Evolutionary conservation across 768 basidiomycete species (phyloP), one percentile per base, ranked within the genome.

Genomic region (Tricholoma saponaceum): DNA sequence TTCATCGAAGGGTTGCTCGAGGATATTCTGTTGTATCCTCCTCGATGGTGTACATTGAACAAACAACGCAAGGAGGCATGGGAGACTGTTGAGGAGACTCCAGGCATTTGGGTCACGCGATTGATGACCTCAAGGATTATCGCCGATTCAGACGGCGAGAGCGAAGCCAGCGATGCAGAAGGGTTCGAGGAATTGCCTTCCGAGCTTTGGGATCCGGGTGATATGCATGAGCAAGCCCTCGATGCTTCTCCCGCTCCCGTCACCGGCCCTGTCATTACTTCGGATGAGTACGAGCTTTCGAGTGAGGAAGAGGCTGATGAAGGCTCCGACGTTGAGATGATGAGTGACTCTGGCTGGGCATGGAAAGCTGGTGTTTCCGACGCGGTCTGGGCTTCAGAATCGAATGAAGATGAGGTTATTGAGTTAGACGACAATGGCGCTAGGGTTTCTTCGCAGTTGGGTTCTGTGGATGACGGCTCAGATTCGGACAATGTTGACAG

Each of bases 1-100:
- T 76, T 77, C 54, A 64, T 73, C 2, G 70, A 71, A 43, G 69
- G 60, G 0, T 25, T 74, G 3, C 56, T 74, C 16, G 74, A 75
- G 51, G 75, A 76, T 35, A 70, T 64, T 0, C 41, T 71, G 0
- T 12, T 70, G 5, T 74, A 67, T 51, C 65, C 67, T 8, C 39
- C 52, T 10, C 50, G 13, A 26, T 51, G 16, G 51, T 16, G 14
- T 9, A 32, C 30, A 5, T 7, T 18, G n/a, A 9, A 35, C 28
- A 5, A 18, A 5, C 30, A 22, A 3, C 22, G 23, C 26, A 52
- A 41, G 9, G 55, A 58, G 18, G 54, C 41, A 14, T 75, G 74
- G 75, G 64, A 68, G 41, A 76, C 74, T 0, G 61, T 67, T 0
- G 55, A 68, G 53, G 71, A 72, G 53, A 50, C 37, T 12, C 65